A percentile compares a stretch with the other conserved stretches of the same genome.
Conservation (phyloP, 2,329 filamentous ascomycete species). For the Aspergillus sergii region DNA sequence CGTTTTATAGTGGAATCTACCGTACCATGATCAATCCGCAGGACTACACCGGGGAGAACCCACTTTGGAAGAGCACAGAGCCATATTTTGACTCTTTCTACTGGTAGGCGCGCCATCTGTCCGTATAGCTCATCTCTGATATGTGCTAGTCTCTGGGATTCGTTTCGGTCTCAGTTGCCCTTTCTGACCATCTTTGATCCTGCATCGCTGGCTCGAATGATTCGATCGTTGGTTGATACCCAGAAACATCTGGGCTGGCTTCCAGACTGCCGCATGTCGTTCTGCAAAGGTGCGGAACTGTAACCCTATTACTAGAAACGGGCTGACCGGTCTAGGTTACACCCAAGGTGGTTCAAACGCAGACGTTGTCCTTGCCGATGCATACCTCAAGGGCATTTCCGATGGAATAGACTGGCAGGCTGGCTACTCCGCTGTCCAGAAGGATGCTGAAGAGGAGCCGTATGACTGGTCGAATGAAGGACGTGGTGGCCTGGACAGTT, state of each 20-base stretch:
- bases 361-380: constrained; percentile 68
- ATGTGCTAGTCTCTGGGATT: constrained; percentile 62
- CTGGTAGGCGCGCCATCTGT: constrained; percentile 49
- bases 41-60: constrained; percentile 73
- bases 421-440: constrained; percentile 69
- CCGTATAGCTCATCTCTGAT: constrained; percentile 12
- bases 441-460: constrained; percentile 71
- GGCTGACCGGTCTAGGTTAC: constrained; percentile 50
- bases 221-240: constrained; percentile 70
- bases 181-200: constrained; percentile 71
- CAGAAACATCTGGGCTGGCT: constrained; percentile 71
- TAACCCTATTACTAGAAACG: not conserved
- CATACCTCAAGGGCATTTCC: constrained; percentile 66
- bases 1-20: constrained; percentile 71
- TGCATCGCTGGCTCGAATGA: constrained; percentile 61
- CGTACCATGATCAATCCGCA: constrained; percentile 71
- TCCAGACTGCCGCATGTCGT: constrained; percentile 73
- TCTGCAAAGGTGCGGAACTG: constrained; percentile 55
- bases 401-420: constrained; percentile 66
- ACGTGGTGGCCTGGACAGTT: constrained; percentile 69
- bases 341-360: constrained; percentile 75
- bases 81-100: constrained; percentile 77
- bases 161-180: constrained; percentile 68
- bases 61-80: constrained; percentile 64
- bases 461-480: constrained; percentile 70